A percentile compares a stretch with the other conserved stretches of the same genome.
Evolutionary conservation across 495 filamentous ascomycete species (phyloP).

Genomic region (Cercophora samala): DNA sequence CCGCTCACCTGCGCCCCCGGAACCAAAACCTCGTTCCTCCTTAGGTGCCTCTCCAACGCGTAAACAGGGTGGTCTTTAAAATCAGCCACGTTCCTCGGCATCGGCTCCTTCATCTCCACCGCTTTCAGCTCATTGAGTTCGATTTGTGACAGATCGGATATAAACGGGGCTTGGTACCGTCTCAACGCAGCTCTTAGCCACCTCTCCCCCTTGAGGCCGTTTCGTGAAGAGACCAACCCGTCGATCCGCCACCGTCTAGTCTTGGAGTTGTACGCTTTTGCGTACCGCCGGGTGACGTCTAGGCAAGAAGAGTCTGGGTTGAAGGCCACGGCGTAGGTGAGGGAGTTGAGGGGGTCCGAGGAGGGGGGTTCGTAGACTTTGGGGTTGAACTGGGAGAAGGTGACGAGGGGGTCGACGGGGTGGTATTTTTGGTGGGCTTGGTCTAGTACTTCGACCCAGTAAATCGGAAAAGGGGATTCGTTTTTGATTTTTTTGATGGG

Average conservation of each 20-base stretch:
- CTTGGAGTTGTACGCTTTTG: constrained; percentile 82
- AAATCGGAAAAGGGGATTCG: constrained; percentile 74
- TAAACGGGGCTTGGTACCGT: constrained; percentile 51
- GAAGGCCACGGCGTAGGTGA: constrained; percentile 85
- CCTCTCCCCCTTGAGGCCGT: constrained; percentile 46
- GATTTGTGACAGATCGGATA: constrained; percentile 69
- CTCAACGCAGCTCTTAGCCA: constrained; percentile 70
- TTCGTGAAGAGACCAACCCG: constrained; percentile 18
- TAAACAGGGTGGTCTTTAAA: constrained; percentile 93
- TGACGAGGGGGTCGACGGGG: constrained; percentile 80
- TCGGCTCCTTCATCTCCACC: constrained; percentile 70
- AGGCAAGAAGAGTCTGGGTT: constrained; percentile 66
- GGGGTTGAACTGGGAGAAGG: constrained; percentile 68
- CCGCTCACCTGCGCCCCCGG: constrained; percentile 69
- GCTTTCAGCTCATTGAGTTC: constrained; percentile 73
- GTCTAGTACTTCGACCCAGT: constrained; percentile 92
- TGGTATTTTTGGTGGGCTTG: constrained; percentile 84
- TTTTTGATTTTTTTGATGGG: constrained; percentile 40
- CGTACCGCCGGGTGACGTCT: constrained; percentile 80
- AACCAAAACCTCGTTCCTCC: constrained; percentile 71
- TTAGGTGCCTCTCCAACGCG: constrained; percentile 84
- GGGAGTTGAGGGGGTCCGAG: constrained; percentile 64
- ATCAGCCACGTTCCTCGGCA: constrained; percentile 85
- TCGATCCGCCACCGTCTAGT: constrained; percentile 76
- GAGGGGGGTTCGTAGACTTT: constrained; percentile 73